Conservation (phyloP, 345 rosid species). For the Populus davidiana region DNA sequence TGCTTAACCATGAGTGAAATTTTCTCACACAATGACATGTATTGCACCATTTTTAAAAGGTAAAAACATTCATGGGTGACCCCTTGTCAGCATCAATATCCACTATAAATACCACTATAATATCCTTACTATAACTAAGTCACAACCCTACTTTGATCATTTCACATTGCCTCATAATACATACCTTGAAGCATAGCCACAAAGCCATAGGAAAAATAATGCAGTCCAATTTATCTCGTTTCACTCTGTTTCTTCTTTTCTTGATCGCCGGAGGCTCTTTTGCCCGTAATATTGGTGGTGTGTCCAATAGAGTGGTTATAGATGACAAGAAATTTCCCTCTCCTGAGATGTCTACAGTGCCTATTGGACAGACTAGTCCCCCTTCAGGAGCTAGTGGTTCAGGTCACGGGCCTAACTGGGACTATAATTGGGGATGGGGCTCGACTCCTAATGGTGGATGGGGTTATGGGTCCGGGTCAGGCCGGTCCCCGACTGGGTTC, state of each 20-base stretch:
- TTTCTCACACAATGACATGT: background rate
- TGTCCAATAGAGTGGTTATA: background rate
- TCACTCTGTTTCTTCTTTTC: constrained; percentile 21
- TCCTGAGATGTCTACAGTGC: constrained; percentile 22
- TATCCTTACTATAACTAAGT: background rate
- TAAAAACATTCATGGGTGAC: constrained; percentile 25
- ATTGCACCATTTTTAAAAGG: constrained; percentile 1
- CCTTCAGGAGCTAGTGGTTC: constrained; percentile 59
- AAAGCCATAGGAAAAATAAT: background rate
- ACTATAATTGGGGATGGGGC: constrained; percentile 86
- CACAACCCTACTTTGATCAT: background rate
- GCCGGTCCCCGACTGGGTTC: constrained; percentile 63
- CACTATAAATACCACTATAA: constrained; percentile 5
- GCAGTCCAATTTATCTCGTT: constrained; percentile 6
- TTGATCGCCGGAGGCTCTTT: constrained; percentile 8
- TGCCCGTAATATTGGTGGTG: background rate
- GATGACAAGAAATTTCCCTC: constrained; percentile 1
- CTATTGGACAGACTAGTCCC: constrained; percentile 27
- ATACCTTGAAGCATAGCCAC: background rate
- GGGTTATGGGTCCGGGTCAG: constrained; percentile 89
- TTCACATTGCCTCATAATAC: background rate
- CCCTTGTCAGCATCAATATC: constrained; percentile 21
- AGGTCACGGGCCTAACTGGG: constrained; percentile 71
- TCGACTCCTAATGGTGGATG: constrained; percentile 68
- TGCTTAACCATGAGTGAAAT: background rate